phyloP scores from a whole-genome alignment of 148 eudicot species.

The Silene latifolia region DNA sequence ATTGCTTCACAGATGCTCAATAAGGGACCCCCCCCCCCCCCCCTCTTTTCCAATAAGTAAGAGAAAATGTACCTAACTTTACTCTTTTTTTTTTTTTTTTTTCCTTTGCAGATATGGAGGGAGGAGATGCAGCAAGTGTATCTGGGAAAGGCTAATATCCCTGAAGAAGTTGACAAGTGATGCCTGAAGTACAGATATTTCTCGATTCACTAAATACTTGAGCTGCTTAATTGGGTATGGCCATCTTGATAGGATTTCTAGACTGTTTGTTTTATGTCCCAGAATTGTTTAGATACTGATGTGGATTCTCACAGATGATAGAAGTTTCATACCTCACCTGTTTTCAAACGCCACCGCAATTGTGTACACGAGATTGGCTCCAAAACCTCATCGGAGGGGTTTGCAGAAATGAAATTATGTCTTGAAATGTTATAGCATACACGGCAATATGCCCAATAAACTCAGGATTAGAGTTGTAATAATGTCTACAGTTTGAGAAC shows the following conservation, averaged over 20 bases:
- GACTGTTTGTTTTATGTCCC: neutral
- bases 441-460: neutral
- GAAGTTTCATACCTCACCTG: neutral
- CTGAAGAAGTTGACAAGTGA: slow-evolving; percentile 56
- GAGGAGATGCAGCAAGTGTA: slow-evolving; percentile 97
- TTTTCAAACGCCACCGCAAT: neutral
- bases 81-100: neutral
- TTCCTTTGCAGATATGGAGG: slow-evolving; percentile 72
- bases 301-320: neutral
- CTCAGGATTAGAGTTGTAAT: neutral
- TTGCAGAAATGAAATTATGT: neutral
- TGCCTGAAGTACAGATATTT: neutral
- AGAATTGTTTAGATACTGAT: neutral
- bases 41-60: no score
- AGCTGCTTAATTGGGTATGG: slow-evolving; percentile 4
- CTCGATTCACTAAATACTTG: neutral
- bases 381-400: neutral
- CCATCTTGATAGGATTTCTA: neutral
- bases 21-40: neutral
- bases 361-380: neutral
- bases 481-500: neutral
- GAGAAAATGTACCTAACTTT: no score
- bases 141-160: slow-evolving; percentile 66
- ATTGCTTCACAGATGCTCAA: slow-evolving; percentile 7
- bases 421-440: neutral